A percentile compares a stretch with the other conserved stretches of the same genome.
phyloP scores from a whole-genome alignment of 331 rosid genomes.

The Malus hybrid region DNA sequence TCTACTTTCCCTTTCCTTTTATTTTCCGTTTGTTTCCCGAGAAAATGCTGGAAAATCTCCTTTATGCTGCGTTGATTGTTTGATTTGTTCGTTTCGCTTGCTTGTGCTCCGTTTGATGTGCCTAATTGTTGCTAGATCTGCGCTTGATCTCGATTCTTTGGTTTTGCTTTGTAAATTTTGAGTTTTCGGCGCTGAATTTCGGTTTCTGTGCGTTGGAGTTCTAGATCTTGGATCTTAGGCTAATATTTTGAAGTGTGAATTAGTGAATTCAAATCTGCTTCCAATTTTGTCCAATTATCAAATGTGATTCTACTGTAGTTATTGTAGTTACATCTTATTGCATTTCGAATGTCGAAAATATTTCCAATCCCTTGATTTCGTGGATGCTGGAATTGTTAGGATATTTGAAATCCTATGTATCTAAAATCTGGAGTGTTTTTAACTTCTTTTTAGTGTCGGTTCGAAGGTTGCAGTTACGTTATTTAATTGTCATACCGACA shows the following conservation, averaged over 20 bases:
- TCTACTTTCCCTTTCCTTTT: constrained; percentile 1
- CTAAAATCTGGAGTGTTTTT: not conserved
- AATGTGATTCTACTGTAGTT: no score
- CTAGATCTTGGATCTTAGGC: constrained; percentile 5
- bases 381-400: not conserved
- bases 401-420: not conserved
- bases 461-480: not conserved
- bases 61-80: not conserved
- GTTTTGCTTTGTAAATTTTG: not conserved
- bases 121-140: constrained; percentile 2
- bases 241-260: not conserved
- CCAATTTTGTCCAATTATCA: no score
- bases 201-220: not conserved
- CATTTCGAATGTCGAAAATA: not conserved
- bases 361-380: not conserved
- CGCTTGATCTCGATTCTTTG: not conserved
- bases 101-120: not conserved
- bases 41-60: not conserved
- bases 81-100: not conserved
- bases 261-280: no score
- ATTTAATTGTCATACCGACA: not conserved
- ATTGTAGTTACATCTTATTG: not conserved
- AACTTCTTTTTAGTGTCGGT: not conserved
- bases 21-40: not conserved
- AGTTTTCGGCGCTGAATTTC: not conserved